phyloP scores from a whole-genome alignment of 257 asterid genomes.

The Cynanchum wilfordii region DNA sequence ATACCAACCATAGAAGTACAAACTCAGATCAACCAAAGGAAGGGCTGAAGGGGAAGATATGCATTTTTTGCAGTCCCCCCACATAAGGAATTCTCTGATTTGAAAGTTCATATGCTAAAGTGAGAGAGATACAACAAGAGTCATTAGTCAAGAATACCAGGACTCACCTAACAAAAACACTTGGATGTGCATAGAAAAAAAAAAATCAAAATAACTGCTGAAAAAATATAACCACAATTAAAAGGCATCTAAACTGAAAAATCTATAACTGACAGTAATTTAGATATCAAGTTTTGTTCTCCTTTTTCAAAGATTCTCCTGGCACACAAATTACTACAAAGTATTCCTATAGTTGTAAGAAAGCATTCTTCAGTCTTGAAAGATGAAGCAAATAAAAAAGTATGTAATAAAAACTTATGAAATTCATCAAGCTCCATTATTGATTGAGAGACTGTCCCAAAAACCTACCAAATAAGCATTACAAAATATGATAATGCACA shows the following conservation, averaged over 20 bases:
- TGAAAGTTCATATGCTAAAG: neutral
- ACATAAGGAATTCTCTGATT: neutral
- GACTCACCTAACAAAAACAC: neutral
- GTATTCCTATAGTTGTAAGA: neutral
- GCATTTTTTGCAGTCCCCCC: neutral
- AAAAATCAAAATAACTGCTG: neutral
- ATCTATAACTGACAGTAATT: neutral
- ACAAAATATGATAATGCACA: constrained; percentile 5
- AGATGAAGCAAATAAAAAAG: neutral
- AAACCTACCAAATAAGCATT: neutral
- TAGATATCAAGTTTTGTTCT: neutral
- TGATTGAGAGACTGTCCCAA: neutral
- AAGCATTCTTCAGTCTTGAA: neutral
- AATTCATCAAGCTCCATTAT: neutral
- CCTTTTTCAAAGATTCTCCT: neutral
- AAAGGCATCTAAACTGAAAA: neutral
- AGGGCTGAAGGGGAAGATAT: neutral
- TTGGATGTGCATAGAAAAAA: neutral
- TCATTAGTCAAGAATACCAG: neutral
- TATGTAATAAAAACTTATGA: neutral
- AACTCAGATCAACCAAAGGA: neutral
- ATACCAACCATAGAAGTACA: neutral
- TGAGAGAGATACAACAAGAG: neutral
- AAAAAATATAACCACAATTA: neutral
- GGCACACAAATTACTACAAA: neutral